Base-by-base conservation (phyloP, 257 asterid species). In the Rauvolfia tetraphylla region DNA sequence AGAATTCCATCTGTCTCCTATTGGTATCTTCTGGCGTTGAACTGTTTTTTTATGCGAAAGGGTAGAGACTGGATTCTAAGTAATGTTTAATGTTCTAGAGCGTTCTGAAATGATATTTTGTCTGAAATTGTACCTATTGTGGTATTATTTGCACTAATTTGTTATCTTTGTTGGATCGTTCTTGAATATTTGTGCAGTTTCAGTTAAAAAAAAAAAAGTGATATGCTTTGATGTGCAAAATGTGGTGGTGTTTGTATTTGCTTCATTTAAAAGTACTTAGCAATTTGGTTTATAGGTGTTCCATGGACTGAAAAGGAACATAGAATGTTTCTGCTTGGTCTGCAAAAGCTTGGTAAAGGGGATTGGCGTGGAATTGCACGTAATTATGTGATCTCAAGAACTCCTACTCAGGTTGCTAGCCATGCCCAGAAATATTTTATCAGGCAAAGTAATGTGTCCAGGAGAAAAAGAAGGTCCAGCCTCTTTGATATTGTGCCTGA, bases 251-350 rank as follows among this genome's bases (percentile, higher is more conserved):
- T 71, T 44, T 71, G n/a, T 71, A 3, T 42, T 71, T 46, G 23
- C 12, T 0, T 42, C 22, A 1, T 31, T 29, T 44, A 44, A 33
- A 31, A 46, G 13, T 6, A 15, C 25, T 13, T 29, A 3, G 18
- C 20, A 42, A 27, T 59, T 73, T 76, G 31, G 66, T 39, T 42
- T 77, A 69, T 86, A 95, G 99, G 99, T 67, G 90, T 88, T 68
- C 98, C 99, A 9, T 95, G 99, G 99, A 95, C 99, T 29, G 99
- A 95, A 85, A 97, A 95, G 81, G 99, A 95, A 77, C 99, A 95
- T 61, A 82, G 97, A 82, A 85, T 95, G 91, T 93, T 95, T 87
- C 88, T 95, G 66, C 96, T 91, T 68, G 99, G 99, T 68, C 82
- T 95, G 86, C 97, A 95, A 80, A 95, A 95, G 90, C 97, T 95